phyloP scores from a whole-genome alignment of 148 eudicot genomes.

The Pharnaceum exiguum region DNA sequence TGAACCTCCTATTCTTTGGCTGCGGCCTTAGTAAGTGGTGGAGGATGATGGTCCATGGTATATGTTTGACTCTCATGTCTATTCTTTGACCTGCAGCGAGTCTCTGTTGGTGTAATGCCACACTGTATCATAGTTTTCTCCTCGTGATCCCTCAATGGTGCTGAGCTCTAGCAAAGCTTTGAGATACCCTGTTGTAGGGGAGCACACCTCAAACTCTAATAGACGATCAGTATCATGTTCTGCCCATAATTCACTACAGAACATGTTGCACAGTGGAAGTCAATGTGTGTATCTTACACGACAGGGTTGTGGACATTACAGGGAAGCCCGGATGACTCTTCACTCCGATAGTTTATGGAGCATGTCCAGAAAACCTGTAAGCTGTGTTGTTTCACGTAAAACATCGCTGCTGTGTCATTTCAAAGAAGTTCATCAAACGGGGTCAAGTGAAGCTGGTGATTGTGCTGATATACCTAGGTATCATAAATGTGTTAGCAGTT shows the following conservation, averaged over 20 bases:
- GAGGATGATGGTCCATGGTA: too few relatives aligned
- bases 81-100: constrained; percentile 6
- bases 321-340: constrained; percentile 29
- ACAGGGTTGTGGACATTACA: constrained; percentile 31
- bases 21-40: neutral
- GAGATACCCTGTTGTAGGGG: constrained; percentile 20
- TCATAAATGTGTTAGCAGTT: constrained; percentile 3
- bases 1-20: neutral
- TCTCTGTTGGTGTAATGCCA: constrained; percentile 10
- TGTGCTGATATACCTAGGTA: constrained; percentile 53
- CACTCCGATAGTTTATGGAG: constrained; percentile 32
- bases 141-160: constrained; percentile 25
- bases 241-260: constrained; percentile 41
- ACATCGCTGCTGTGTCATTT: constrained; percentile 50
- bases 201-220: constrained; percentile 30
- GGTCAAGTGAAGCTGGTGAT: constrained; percentile 45
- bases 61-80: neutral
- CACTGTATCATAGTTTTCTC: constrained; percentile 5
- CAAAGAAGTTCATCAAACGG: constrained; percentile 41
- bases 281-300: constrained; percentile 35
- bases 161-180: constrained; percentile 24
- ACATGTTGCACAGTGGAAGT: constrained; percentile 24
- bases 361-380: constrained; percentile 27
- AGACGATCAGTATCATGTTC: constrained; percentile 41
- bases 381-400: constrained; percentile 22